These are phyloP conservation scores for Gilbertella persicaria DNA, from an alignment of 371 early-diverging fungal species.

Conservation along the genomic window DNA sequence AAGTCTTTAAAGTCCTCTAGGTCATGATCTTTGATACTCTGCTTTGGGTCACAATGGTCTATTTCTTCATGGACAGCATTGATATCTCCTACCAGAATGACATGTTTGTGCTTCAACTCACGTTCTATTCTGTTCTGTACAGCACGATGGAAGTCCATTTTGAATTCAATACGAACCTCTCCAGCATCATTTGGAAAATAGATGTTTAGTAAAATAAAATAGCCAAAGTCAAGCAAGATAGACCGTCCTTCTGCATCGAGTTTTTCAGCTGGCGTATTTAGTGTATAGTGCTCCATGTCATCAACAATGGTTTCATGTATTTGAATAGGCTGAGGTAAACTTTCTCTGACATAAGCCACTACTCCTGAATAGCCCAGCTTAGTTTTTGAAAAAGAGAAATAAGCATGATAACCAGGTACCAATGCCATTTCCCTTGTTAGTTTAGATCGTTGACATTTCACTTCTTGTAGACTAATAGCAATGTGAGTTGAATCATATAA, in stretches of 20 bases:
- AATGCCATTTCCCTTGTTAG: conserved; percentile 63
- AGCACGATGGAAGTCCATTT: conserved; percentile 64
- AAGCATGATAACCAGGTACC: conserved; percentile 76
- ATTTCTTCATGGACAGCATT: conserved; percentile 75
- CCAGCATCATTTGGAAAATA: conserved; percentile 77
- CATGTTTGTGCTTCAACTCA: conserved; percentile 53
- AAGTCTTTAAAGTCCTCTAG: conserved; percentile 65
- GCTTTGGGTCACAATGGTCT: conserved; percentile 81
- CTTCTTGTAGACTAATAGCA: conserved; percentile 71
- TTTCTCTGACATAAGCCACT: conserved; percentile 67
- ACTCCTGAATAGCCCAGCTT: conserved; percentile 79
- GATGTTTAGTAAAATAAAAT: conserved; percentile 80
- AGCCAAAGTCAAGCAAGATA: conserved; percentile 75
- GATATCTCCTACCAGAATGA: conserved; percentile 80
- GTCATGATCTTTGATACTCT: conserved; percentile 57
- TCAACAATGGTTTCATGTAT: conserved; percentile 73
- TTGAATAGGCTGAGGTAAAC: conserved; percentile 38
- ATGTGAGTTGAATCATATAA: conserved; percentile 20
- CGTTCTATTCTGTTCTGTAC: conserved; percentile 55
- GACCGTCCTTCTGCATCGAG: conserved; percentile 82
- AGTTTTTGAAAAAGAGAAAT: conserved; percentile 63
- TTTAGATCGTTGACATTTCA: conserved; percentile 65
- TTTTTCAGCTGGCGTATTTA: conserved; percentile 44
- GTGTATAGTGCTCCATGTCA: conserved; percentile 20
- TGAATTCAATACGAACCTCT: conserved; percentile 62